phyloP scores from a whole-genome alignment of 306 rosid genomes.

The Crataegus laevigata region DNA sequence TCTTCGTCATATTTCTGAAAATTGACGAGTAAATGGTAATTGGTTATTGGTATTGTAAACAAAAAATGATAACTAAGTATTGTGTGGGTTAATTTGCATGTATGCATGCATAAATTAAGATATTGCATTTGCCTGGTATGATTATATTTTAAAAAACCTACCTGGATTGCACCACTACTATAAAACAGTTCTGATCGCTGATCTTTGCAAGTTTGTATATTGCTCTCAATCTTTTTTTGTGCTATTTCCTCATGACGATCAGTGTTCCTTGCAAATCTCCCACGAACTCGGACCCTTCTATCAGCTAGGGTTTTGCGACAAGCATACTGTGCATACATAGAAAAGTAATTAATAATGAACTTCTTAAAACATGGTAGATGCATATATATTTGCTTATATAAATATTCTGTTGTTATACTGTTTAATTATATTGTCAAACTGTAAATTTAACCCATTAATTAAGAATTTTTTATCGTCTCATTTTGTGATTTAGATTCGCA shows the following conservation, averaged over 20 bases:
- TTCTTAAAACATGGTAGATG: not conserved
- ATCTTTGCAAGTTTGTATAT: slow-evolving; percentile 15
- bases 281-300: slow-evolving; percentile 84
- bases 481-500: not conserved
- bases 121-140: not conserved
- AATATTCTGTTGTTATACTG: not conserved
- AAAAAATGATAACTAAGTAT: not conserved
- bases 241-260: slow-evolving; percentile 29
- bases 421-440: not conserved
- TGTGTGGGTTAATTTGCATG: not conserved
- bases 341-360: not conserved
- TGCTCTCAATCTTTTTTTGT: slow-evolving; percentile 22
- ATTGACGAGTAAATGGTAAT: not conserved
- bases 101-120: not conserved
- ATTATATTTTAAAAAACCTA: slow-evolving; percentile 7
- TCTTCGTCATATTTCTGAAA: slow-evolving; percentile 64
- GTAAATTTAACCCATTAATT: not conserved
- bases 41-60: not conserved
- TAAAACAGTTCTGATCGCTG: slow-evolving; percentile 19
- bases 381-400: too few species aligned
- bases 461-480: not conserved
- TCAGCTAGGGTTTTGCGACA: slow-evolving; percentile 96
- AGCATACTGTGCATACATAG: slow-evolving; percentile 51
- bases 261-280: slow-evolving; percentile 86
- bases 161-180: slow-evolving; percentile 43